Base-by-base conservation (phyloP, 2,329 filamentous ascomycete species). In the Aspergillus novofumigatus region DNA sequence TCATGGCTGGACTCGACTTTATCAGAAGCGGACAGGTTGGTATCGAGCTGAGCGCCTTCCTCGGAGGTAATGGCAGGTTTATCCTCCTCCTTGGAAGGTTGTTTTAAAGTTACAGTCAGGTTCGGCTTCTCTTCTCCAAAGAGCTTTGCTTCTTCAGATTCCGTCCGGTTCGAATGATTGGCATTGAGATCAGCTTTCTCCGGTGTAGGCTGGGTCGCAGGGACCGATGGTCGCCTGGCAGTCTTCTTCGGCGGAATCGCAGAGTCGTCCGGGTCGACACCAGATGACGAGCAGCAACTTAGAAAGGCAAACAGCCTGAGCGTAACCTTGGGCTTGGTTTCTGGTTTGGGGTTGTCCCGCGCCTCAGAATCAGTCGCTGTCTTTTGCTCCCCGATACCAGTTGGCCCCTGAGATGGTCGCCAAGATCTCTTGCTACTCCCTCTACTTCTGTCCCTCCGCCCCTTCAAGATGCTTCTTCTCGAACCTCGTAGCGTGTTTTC, bases 401-500 rank as follows among this genome's bases (percentile, higher is more conserved):
- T 63, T 49, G 66, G 63, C 52, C 72, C 67, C 55, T 72, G 69
- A 41, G 72, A 72, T 56, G 70, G 61, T 56, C 70, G 71, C 62
- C 72, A 75, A 55, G 74, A 74, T 56, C 71, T 67, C 60, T 70
- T 70, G 59, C 74, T 86, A 76, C 86, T 90, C 65, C 84, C 85
- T 60, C 84, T 81, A 75, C 86, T 90, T 65, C 85, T 84, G 75
- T 88, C 88, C 67, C 85, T 80, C 67, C 83, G 81, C 63, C 82
- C 79, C 60, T 81, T 85, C 55, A 85, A 75, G 66, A 87, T 84
- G 74, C 86, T 89, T 63, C 80, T 85, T 73, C 85, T 88, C 51
- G 87, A 89, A 63, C 81, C 80, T 58, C 82, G 81, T 64, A 83
- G 82, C 65, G 86, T 84, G 69, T 84, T 88, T 66, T 85, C 85